Base-by-base conservation (phyloP, 768 basidiomycete species). In the Tubosaeta sp. region DNA sequence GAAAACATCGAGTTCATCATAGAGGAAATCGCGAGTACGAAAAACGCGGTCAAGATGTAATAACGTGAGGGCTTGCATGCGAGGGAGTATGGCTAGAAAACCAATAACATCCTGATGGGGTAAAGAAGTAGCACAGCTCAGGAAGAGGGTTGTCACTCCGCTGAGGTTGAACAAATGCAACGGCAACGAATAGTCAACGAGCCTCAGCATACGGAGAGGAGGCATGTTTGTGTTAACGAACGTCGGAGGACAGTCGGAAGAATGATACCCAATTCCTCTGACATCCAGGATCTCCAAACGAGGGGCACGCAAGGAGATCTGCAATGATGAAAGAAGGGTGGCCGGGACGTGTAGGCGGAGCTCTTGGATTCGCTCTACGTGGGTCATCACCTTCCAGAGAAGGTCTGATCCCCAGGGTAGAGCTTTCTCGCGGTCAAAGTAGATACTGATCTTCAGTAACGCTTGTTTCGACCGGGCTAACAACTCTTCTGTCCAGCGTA, bases 41-140 rank as follows among this genome's bases (percentile, higher is more conserved):
- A 73, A 59, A 12, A 61, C 59, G 46, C 65, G 34, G 11, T 66
- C 59, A 12, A 76, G 59, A 47, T 69, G 59, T 3, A 76, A 64
- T 9, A 55, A 53, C 37, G 62, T 63, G 7, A 76, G 59, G 31
- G 52, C 17, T 10, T 68, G 71, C 70, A 72, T 72, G 33, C 61
- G 50, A 14, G 57, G 44, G 3, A 78, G 65, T 11, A 60, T 60
- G 26, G 62, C 50, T 6, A 73, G 45, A 17, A 78, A 57, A 33
- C 70, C 65, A 5, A 43, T 43, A 26, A 60, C 59, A 12, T 64
- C 55, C 3, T 68, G 67, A 16, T 22, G 22, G 22, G 22, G 22
- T 22, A 22, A 22, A 62, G 66, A 39, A 2, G 4, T 17, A 19
- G 19, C 6, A 3, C 3, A 4, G 9, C 17, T 5, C 19, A 39